Conservation (phyloP, 108 stramenopile genomes). For the Epithemia pelagica region DNA sequence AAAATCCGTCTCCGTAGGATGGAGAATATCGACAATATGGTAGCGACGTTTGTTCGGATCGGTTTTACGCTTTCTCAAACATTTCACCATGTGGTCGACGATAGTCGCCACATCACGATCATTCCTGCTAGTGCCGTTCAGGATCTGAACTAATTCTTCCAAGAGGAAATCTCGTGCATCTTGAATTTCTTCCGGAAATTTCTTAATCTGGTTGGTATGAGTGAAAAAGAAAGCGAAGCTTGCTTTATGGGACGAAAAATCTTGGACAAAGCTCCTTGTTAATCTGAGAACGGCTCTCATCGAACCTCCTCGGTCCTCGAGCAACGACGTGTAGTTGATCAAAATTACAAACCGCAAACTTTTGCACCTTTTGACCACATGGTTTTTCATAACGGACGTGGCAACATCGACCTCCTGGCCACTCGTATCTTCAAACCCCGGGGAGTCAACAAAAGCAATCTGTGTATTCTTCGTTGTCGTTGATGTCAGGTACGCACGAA, state of each 20-base stretch:
- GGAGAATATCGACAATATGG: too few relatives aligned
- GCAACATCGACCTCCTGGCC: constrained; percentile 55
- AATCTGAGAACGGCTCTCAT: background rate
- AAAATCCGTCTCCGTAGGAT: too few relatives aligned
- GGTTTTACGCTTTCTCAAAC: too few relatives aligned
- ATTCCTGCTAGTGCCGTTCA: too few relatives aligned
- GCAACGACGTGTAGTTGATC: constrained; percentile 46
- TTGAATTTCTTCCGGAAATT: too few relatives aligned
- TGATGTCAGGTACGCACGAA: background rate
- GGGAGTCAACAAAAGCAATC: constrained; percentile 44
- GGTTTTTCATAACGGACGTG: constrained; percentile 39
- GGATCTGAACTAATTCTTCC: too few relatives aligned
- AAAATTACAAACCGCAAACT: constrained; percentile 43
- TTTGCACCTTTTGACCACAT: constrained; percentile 43
- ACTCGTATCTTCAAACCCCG: constrained; percentile 51
- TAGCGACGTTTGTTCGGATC: too few relatives aligned
- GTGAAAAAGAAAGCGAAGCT: constrained; percentile 58
- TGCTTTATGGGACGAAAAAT: constrained; percentile 30
- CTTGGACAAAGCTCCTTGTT: background rate
- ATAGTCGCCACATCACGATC: too few relatives aligned
- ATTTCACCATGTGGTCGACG: too few relatives aligned
- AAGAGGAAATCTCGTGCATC: too few relatives aligned
- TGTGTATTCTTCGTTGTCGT: constrained; percentile 2
- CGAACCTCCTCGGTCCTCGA: constrained; percentile 42
- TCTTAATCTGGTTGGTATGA: constrained; percentile 21